Base-by-base conservation (phyloP, 2,329 filamentous ascomycete species). In the Alternaria arbusti region DNA sequence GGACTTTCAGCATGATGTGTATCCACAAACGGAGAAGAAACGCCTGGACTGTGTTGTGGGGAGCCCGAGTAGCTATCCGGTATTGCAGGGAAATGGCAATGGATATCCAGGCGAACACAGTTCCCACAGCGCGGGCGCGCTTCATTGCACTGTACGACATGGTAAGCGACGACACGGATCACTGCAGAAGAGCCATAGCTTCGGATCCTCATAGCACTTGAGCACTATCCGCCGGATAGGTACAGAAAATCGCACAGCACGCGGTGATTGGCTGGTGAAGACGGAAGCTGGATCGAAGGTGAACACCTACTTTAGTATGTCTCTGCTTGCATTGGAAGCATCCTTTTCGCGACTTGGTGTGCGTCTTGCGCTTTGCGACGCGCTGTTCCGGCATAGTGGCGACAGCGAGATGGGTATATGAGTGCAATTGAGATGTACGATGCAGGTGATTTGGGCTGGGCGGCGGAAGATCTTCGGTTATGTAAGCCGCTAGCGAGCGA, bases 271-370 rank as follows among this genome's bases (percentile, higher is more conserved):
- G 64, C 47, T 57, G 32, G 30, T 36, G 28, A 49, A 30, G 49
- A 32, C 32, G 20, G 45, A 17, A 15, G 20, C 23, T 22, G 32
- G 3, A 43, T 52, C 36, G 20, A n/a, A 32, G n/a, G 58, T 50
- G 20, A n/a, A 36, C 43, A 63, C 67, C 17, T 64, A 75, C 75
- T 67, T 78, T 78, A 11, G 73, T 74, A 59, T 78, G 75, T 17
- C 74, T 68, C 50, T 74, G 70, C 61, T 78, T 78, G 64, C 75
- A 78, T 49, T 73, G 70, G 23, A 70, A 67, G 54, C 75, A 78
- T 15, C 75, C 75, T 49, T 70, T 75, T 13, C 75, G 70, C 12
- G 70, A 73, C 59, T 78, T 78, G 9, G 70, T 76, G 44, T 78
- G 75, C 15, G 75, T 70, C 20, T 78, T 78, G 11, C 75, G 70